phyloP scores from a whole-genome alignment of 345 rosid genomes.

The Sonneratia alba region DNA sequence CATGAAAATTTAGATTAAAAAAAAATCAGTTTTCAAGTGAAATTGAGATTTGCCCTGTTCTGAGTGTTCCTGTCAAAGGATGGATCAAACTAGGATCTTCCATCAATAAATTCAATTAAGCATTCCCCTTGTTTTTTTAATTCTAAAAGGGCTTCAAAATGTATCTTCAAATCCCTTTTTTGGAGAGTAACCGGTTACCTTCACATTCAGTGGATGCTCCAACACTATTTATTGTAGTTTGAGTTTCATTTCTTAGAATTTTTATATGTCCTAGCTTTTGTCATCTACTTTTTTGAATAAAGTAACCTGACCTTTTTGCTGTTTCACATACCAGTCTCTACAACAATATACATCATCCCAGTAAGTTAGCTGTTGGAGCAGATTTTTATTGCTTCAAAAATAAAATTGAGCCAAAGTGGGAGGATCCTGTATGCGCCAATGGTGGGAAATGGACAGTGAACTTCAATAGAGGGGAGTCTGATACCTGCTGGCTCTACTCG shows the following conservation, averaged over 20 bases:
- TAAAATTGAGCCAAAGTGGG: constrained; percentile 91
- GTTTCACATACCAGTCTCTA: constrained; percentile 39
- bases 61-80: background rate
- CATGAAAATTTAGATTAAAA: too few relatives aligned
- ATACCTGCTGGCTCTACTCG: constrained; percentile 67
- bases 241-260: background rate
- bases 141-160: background rate
- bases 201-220: too few relatives aligned
- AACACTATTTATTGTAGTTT: background rate
- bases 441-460: constrained; percentile 91
- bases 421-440: constrained; percentile 87
- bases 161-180: background rate
- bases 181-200: too few relatives aligned
- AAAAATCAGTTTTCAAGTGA: too few relatives aligned
- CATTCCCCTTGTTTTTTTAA: too few relatives aligned
- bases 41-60: too few relatives aligned
- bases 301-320: background rate
- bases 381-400: constrained; percentile 86
- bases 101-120: background rate
- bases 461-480: constrained; percentile 45
- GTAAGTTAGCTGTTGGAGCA: constrained; percentile 52
- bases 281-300: background rate
- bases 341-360: constrained; percentile 67
- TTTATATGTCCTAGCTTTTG: background rate
- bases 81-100: background rate